Evolutionary conservation across 306 rosid species (phyloP), one percentile per base, ranked within the genome.

Genomic region (Mimosa pudica): DNA sequence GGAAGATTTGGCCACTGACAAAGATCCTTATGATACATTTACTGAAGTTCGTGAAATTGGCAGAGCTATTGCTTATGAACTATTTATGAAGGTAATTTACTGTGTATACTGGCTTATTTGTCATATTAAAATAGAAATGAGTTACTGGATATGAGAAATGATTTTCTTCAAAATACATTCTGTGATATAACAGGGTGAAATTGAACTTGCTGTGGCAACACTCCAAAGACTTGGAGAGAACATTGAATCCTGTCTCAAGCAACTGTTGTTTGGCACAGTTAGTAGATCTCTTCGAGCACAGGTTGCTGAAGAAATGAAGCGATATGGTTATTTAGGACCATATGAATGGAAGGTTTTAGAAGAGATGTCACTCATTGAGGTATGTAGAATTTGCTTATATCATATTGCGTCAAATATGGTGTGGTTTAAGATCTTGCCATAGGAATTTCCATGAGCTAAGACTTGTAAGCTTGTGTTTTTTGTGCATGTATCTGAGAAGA

Each of bases 191-290:
- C 92, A 94, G 98, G 98, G 98, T 77, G 98, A 94, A 85, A 89
- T 87, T 82, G 97, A 89, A 77, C 93, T 94, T 84, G 97, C 98
- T 77, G 90, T 92, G 74, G 94, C 95, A 69, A 94, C 92, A 8
- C 88, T 94, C 82, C 92, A 88, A 86, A 91, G 95, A 80, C 98
- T 94, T 75, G 98, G 98, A 73, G 98, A 94, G 84, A 94, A 92
- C 83, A 87, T 94, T 71, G 97, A 94, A 87, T 82, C 84, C 78
- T 88, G 92, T 85, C 97, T 94, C 80, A 92, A 87, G 85, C 93
- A 94, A 79, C 89, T 94, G 82, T 82, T 92, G 80, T 85, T 91
- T 83, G 98, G 98, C 85, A 91, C 98, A 48, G 89, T 94, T 68
- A 86, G 93, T 86, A 87, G 97, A 89, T 88, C 91, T 79, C 85